Conservation (phyloP, 2,329 filamentous ascomycete genomes). For the Diaporthe citrichinensis region DNA sequence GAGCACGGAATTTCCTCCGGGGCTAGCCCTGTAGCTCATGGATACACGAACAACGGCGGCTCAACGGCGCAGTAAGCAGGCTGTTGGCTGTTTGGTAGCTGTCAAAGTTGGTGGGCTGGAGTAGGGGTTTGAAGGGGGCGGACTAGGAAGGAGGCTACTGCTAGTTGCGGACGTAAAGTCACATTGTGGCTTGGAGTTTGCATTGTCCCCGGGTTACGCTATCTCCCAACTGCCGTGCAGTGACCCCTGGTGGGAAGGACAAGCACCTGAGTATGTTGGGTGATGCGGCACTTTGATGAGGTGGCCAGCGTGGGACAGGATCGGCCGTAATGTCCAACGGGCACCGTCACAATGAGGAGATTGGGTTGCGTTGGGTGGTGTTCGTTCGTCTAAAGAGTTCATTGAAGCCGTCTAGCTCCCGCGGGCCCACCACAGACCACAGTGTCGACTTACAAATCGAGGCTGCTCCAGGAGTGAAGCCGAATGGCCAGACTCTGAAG, state of each 20-base stretch:
- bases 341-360: conserved; percentile 5
- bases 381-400: background rate
- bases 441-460: conserved; percentile 4
- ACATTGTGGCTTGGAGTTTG: conserved; percentile 35
- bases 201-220: conserved; percentile 32
- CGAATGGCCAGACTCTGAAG: conserved; percentile 32
- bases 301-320: conserved; percentile 33
- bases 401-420: background rate
- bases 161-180: conserved; percentile 38
- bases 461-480: conserved; percentile 33
- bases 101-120: conserved; percentile 16
- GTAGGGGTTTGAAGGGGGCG: background rate
- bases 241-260: conserved; percentile 10
- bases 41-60: conserved; percentile 34
- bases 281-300: conserved; percentile 24
- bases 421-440: background rate
- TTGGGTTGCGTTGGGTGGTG: background rate
- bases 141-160: conserved; percentile 21
- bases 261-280: background rate
- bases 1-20: conserved; percentile 20
- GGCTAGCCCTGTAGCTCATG: conserved; percentile 23
- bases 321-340: conserved; percentile 27
- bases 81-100: conserved; percentile 1
- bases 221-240: conserved; percentile 32
- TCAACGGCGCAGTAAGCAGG: conserved; percentile 24